Base-by-base conservation (phyloP, 2,329 filamentous ascomycete species). In the Microdochium trichocladiopsis region DNA sequence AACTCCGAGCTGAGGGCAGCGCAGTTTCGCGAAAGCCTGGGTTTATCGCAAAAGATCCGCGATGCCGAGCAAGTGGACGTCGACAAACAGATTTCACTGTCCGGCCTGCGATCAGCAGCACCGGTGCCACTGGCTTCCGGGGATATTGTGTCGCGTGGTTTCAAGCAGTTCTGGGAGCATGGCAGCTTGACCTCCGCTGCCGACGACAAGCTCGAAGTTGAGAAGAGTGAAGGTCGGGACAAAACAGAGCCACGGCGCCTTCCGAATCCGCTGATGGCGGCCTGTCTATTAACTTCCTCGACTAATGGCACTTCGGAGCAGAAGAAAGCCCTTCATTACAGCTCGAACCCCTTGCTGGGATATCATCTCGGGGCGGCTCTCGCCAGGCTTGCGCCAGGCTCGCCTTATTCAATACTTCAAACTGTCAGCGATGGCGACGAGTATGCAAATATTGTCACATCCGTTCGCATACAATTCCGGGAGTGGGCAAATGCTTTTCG, bases 321-420 rank as follows among this genome's bases (percentile, higher is more conserved):
- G 36, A 54, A 54, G 16, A 56, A 58, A 21, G 50, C 61, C 1
- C 66, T 67, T n/a, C 79, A 80, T 56, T 75, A 77, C 58, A 70
- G 66, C 4, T 71, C 70, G 3, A 69, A 84, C 53, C 81, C 82
- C 0, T 55, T 82, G 0, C 58, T 76, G 5, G 75, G 80, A 1
- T 86, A 79, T 53, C 81, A 85, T 61, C 68, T 84, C n/a, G 76
- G 78, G 2, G 65, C 71, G 1, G 76, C 72, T 2, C 72, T 69
- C 53, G 67, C 69, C 2, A 59, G 67, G 0, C 63, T 77, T 2
- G 57, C 65, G 0, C 60, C 69, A 3, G 50, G 56, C 1, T 77
- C 74, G 1, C 72, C 75, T 0, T 60, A 78, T 23, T 62, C 61
- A 6, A 57, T 64, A 1, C 47, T 55, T 3, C 47, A 56, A 2